Percentiles rank a stretch among this genome's conserved stretches.
These are phyloP conservation scores for Elsinoe ampelina DNA, from an alignment of 2,329 filamentous ascomycete species.

Conservation along the genomic window DNA sequence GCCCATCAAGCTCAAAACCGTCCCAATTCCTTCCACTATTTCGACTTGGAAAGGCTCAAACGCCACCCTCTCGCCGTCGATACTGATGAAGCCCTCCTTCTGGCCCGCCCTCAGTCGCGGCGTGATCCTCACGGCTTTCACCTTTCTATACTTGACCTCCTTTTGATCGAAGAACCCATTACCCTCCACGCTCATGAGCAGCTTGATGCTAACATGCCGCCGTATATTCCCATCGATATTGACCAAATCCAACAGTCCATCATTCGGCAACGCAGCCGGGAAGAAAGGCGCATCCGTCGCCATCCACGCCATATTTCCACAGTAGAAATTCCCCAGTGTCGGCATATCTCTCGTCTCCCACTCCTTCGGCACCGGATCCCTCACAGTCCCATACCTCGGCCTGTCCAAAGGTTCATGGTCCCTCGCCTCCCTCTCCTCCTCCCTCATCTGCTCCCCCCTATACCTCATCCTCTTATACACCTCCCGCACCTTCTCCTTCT, in stretches of 20 bases:
- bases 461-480: slow-evolving; percentile 48
- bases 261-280: slow-evolving; percentile 67
- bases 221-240: slow-evolving; percentile 68
- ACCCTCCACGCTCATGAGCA: slow-evolving; percentile 62
- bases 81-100: slow-evolving; percentile 75
- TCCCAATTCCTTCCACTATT: slow-evolving; percentile 71
- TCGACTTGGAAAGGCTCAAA: slow-evolving; percentile 90
- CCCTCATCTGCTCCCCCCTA: slow-evolving; percentile 16
- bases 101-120: slow-evolving; percentile 45
- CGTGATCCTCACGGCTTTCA: slow-evolving; percentile 76
- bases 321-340: slow-evolving; percentile 84
- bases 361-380: slow-evolving; percentile 63
- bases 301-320: slow-evolving; percentile 93
- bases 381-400: slow-evolving; percentile 69
- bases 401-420: slow-evolving; percentile 47
- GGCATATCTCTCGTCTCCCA: slow-evolving; percentile 69
- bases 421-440: slow-evolving; percentile 16
- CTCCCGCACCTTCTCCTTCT: slow-evolving; percentile 64
- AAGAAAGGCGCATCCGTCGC: slow-evolving; percentile 81
- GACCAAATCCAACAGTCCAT: slow-evolving; percentile 79
- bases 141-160: slow-evolving; percentile 71
- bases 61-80: slow-evolving; percentile 81
- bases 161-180: slow-evolving; percentile 71
- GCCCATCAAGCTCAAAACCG: slow-evolving; percentile 68
- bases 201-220: slow-evolving; percentile 54